These are phyloP conservation scores for Claviceps sp. DNA, from an alignment of 2,329 filamentous ascomycete genomes.

Conservation along the genomic window DNA sequence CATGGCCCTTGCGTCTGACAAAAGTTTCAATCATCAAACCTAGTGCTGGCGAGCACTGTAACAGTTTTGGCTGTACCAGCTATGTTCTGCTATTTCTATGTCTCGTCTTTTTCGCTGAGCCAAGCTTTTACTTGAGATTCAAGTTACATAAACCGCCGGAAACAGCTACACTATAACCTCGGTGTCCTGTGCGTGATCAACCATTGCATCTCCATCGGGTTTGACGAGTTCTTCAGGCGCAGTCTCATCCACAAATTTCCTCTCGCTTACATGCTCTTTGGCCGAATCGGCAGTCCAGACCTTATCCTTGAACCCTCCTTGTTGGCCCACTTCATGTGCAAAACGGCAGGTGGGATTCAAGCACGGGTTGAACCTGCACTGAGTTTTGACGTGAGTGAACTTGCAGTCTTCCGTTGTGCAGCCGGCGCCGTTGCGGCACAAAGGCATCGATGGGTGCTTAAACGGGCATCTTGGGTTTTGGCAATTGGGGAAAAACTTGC, in stretches of 20 bases:
- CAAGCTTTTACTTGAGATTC: neutral
- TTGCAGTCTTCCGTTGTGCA: slow-evolving; percentile 74
- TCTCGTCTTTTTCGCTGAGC: neutral
- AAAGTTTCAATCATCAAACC: neutral
- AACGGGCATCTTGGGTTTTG: slow-evolving; percentile 80
- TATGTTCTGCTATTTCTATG: neutral
- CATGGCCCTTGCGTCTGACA: slow-evolving; percentile 2
- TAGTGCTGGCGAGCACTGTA: too few relatives aligned
- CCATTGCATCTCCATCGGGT: slow-evolving; percentile 31
- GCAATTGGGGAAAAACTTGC: slow-evolving; percentile 86
- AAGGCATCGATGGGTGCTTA: slow-evolving; percentile 72
- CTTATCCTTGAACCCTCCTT: slow-evolving; percentile 73
- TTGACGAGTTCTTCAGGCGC: slow-evolving; percentile 60
- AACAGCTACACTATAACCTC: slow-evolving; percentile 21
- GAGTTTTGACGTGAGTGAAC: slow-evolving; percentile 73
- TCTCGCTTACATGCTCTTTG: slow-evolving; percentile 65
- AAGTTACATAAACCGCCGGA: neutral
- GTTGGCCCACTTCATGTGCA: slow-evolving; percentile 84
- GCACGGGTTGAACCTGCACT: slow-evolving; percentile 87
- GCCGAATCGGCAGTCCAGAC: slow-evolving; percentile 62
- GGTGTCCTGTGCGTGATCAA: slow-evolving; percentile 25
- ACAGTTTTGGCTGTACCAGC: too few relatives aligned
- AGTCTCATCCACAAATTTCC: slow-evolving; percentile 69
- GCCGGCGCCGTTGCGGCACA: slow-evolving; percentile 83
- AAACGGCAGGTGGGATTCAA: slow-evolving; percentile 78